Percentiles rank a stretch among this genome's conserved stretches.
Evolutionary conservation across 805 yeast genomes (phyloP).

Genomic region (Monosporozyma servazzii): DNA sequence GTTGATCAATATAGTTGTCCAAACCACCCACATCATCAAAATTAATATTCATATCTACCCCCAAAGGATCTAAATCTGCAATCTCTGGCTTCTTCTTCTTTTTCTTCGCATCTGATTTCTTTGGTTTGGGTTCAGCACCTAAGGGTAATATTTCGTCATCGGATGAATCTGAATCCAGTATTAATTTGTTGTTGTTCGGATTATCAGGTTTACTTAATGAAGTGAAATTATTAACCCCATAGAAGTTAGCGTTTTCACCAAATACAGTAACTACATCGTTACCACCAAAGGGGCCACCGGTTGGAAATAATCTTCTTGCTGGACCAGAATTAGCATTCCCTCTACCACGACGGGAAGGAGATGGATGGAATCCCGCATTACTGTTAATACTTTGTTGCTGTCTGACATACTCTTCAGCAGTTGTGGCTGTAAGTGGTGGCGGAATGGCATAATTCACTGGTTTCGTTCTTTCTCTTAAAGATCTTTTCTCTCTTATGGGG

Average conservation of each 20-base stretch:
- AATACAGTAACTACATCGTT: constrained; percentile 81
- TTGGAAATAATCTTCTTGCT: constrained; percentile 72
- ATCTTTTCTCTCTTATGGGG: constrained; percentile 35
- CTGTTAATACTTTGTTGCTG: constrained; percentile 6
- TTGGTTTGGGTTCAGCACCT: constrained; percentile 33
- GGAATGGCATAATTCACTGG: constrained; percentile 74
- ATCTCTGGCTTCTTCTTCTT: constrained; percentile 42
- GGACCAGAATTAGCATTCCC: constrained; percentile 36
- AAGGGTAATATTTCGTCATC: constrained; percentile 50
- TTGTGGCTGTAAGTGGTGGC: constrained; percentile 54
- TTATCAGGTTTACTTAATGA: constrained; percentile 24
- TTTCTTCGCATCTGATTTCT: constrained; percentile 29
- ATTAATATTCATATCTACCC: constrained; percentile 78
- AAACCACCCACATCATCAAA: constrained; percentile 86
- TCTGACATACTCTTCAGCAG: constrained; percentile 27
- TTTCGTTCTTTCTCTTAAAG: constrained; percentile 57
- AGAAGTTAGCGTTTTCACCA: constrained; percentile 49
- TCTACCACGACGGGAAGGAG: constrained; percentile 31
- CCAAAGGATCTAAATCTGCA: constrained; percentile 90
- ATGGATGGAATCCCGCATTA: constrained; percentile 8
- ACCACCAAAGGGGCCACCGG: constrained; percentile 98
- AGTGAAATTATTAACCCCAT: constrained; percentile 11
- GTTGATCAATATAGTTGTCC: constrained; percentile 79
- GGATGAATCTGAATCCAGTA: constrained; percentile 49
- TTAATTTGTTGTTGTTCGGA: constrained; percentile 18